Conservation (phyloP, 2,329 filamentous ascomycete genomes). For the Colletotrichum australisinense region DNA sequence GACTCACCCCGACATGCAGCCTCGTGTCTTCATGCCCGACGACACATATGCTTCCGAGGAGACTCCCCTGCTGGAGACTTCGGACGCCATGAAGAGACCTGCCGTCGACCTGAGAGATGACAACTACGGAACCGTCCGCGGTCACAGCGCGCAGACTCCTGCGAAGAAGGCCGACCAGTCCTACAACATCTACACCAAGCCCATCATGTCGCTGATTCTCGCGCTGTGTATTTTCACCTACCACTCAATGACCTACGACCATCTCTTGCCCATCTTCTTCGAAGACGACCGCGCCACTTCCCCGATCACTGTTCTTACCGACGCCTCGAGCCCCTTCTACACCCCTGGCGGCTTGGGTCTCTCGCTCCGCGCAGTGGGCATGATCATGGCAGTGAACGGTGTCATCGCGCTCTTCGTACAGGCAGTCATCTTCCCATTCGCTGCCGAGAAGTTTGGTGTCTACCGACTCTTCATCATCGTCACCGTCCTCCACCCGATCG, state of each 20-base stretch:
- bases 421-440: slow-evolving; percentile 69
- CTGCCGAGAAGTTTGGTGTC: slow-evolving; percentile 68
- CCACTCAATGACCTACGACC: slow-evolving; percentile 95
- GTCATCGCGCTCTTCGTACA: slow-evolving; percentile 70
- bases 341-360: slow-evolving; percentile 72
- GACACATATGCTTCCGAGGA: slow-evolving; percentile 68
- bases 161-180: slow-evolving; percentile 47
- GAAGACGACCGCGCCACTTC: slow-evolving; percentile 74
- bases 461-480: slow-evolving; percentile 69
- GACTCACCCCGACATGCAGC: slow-evolving; percentile 73
- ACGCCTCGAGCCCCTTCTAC: slow-evolving; percentile 59
- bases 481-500: slow-evolving; percentile 70
- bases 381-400: slow-evolving; percentile 70
- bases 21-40: slow-evolving; percentile 50
- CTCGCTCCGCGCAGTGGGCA: slow-evolving; percentile 70
- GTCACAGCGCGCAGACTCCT: slow-evolving; percentile 47
- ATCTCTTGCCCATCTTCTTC: slow-evolving; percentile 91
- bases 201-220: slow-evolving; percentile 81
- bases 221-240: slow-evolving; percentile 92
- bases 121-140: slow-evolving; percentile 79
- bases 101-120: slow-evolving; percentile 81
- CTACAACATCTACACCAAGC: slow-evolving; percentile 63
- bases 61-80: slow-evolving; percentile 80
- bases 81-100: slow-evolving; percentile 78
- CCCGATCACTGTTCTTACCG: slow-evolving; percentile 48